Percentiles rank a stretch among this genome's conserved stretches.
phyloP scores from a whole-genome alignment of 2,329 filamentous ascomycete genomes.

The Fusarium ambrosium region DNA sequence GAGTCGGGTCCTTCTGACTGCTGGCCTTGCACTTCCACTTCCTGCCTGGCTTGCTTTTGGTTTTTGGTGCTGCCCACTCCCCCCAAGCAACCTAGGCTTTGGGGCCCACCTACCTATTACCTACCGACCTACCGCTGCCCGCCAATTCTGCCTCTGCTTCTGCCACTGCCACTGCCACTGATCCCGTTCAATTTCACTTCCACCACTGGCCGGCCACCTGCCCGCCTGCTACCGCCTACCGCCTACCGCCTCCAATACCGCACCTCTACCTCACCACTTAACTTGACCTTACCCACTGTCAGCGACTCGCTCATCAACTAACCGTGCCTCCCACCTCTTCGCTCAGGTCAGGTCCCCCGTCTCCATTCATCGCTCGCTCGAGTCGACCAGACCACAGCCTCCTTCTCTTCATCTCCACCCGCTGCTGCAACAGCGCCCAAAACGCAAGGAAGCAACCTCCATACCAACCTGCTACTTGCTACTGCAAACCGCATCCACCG shows the following conservation, averaged over 20 bases:
- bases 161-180: slow-evolving; percentile 16
- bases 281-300: neutral
- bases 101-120: slow-evolving; percentile 13
- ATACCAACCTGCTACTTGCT: slow-evolving; percentile 40
- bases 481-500: slow-evolving; percentile 38
- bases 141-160: slow-evolving; percentile 16
- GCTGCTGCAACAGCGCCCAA: slow-evolving; percentile 35
- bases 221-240: neutral
- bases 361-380: neutral
- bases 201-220: slow-evolving; percentile 11
- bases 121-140: slow-evolving; percentile 24
- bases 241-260: neutral
- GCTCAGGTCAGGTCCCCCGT: slow-evolving; percentile 32
- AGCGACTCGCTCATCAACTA: neutral
- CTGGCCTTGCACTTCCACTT: slow-evolving; percentile 21
- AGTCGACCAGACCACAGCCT: slow-evolving; percentile 27
- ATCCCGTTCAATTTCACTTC: slow-evolving; percentile 10
- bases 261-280: neutral
- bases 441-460: slow-evolving; percentile 28
- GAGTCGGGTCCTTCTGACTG: slow-evolving; percentile 5
- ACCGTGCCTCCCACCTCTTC: slow-evolving; percentile 14
- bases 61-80: slow-evolving; percentile 16
- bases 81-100: neutral
- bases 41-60: slow-evolving; percentile 36
- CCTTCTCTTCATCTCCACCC: slow-evolving; percentile 35